A percentile compares a stretch with the other conserved stretches of the same genome.
Conservation (phyloP, 169 alveolate species). For the Fabrea salina region DNA sequence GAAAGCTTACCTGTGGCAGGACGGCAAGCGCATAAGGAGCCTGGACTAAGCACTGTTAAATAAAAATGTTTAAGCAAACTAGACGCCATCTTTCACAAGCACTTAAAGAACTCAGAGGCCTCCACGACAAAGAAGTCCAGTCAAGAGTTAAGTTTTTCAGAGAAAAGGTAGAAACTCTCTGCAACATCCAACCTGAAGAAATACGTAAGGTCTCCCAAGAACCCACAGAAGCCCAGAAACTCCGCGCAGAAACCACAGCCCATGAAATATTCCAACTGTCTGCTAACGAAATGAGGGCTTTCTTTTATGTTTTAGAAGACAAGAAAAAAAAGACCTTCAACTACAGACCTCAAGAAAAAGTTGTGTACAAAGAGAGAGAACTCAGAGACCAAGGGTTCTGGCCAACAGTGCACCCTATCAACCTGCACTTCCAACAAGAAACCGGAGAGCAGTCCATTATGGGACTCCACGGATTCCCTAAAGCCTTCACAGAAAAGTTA, state of each 20-base stretch:
- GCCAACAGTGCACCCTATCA: neutral
- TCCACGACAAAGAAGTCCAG: too few species aligned
- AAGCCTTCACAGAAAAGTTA: neutral
- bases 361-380: neutral
- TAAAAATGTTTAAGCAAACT: neutral
- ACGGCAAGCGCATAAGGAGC: slow-evolving; percentile 51
- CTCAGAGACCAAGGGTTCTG: neutral
- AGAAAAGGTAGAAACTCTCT: neutral
- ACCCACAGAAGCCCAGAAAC: neutral
- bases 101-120: too few species aligned
- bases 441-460: neutral
- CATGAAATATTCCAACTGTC: neutral
- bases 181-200: neutral
- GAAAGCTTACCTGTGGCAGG: slow-evolving; percentile 56
- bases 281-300: neutral
- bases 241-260: neutral
- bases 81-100: too few species aligned
- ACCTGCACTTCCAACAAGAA: neutral
- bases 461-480: neutral
- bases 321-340: neutral
- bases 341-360: neutral
- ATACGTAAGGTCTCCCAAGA: neutral
- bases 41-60: too few species aligned
- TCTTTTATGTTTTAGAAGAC: neutral
- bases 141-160: too few species aligned